Percentiles rank a stretch among this genome's conserved stretches.
phyloP scores from a whole-genome alignment of 1,284 basidiomycete genomes.

The Puccinia horiana region DNA sequence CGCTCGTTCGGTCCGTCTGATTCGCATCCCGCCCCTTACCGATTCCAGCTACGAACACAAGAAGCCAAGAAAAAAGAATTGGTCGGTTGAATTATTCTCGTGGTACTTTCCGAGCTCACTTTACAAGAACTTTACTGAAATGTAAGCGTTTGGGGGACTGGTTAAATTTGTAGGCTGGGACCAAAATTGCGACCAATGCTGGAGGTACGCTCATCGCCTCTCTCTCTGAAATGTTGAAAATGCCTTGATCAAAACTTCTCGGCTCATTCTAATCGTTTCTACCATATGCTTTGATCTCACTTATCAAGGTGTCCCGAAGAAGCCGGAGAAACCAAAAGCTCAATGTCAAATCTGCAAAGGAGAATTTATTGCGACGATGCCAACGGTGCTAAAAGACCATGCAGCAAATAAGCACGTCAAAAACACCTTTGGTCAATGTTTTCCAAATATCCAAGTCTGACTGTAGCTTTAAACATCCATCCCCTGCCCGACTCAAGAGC shows the following conservation, averaged over 20 bases:
- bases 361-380: slow-evolving; percentile 48
- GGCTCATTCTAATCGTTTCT: background rate
- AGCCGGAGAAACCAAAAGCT: slow-evolving; percentile 41
- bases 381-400: slow-evolving; percentile 42
- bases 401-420: slow-evolving; percentile 40
- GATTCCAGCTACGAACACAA: slow-evolving; percentile 40
- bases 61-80: slow-evolving; percentile 45
- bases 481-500: background rate
- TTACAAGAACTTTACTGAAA: background rate
- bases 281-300: background rate
- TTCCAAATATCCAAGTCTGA: slow-evolving; percentile 29
- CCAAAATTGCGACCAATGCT: slow-evolving; percentile 37
- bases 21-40: background rate
- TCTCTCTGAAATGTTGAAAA: background rate
- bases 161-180: slow-evolving; percentile 27
- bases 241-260: background rate
- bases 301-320: slow-evolving; percentile 40
- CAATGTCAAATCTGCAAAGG: slow-evolving; percentile 48
- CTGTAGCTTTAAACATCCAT: background rate
- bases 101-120: background rate
- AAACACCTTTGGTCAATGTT: slow-evolving; percentile 44
- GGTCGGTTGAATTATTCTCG: background rate
- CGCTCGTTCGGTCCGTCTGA: background rate
- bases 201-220: slow-evolving; percentile 12
- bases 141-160: background rate